Base-by-base conservation (phyloP, 2,329 filamentous ascomycete species). In the Colletotrichum sublineola region DNA sequence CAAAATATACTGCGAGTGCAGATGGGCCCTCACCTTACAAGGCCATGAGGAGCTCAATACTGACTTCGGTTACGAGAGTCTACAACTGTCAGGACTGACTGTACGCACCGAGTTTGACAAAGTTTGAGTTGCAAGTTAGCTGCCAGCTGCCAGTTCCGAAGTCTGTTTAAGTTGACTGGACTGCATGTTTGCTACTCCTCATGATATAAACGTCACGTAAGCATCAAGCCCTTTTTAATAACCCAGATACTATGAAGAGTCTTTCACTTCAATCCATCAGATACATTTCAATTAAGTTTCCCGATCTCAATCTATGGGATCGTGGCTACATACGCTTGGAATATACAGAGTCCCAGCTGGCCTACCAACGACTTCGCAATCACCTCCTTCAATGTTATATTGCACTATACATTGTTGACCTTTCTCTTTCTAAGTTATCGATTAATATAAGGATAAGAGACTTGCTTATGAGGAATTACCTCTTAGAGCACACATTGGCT, bases 401-500 rank as follows among this genome's bases (percentile, higher is more conserved):
- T 50, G n/a, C n/a, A 24, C 5, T 9, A 24, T 24, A 0, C 11
- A 29, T 1, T 29, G 9, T 50, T 50, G 24, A 29, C 2, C 18
- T 1, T 20, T 3, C 11, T 2, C 4, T 3, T 4, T 0, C 14
- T 14, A 3, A 6, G 12, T 52, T 7, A 24, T 2, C 5, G 9
- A 15, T 15, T 5, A 53, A 18, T 31, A 18, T 5, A 31, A 2
- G 4, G 31, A 31, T 3, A 18, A 1, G 2, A 3, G 1, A 3
- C 31, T 18, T 15, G 3, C 2, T 52, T 7, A 1, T 14, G 14
- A 18, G 50, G 14, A 31, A 3, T 11, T 15, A 1, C 50, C 11
- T 6, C 50, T 53, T 31, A 14, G 2, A 18, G 3, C 18, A 33
- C 29, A 20, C 29, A 9, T 33, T 15, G 48, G 5, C 15, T 31